These are phyloP conservation scores for Aspergillus aculeatus DNA, from an alignment of 2,329 filamentous ascomycete species.

Conservation along the genomic window DNA sequence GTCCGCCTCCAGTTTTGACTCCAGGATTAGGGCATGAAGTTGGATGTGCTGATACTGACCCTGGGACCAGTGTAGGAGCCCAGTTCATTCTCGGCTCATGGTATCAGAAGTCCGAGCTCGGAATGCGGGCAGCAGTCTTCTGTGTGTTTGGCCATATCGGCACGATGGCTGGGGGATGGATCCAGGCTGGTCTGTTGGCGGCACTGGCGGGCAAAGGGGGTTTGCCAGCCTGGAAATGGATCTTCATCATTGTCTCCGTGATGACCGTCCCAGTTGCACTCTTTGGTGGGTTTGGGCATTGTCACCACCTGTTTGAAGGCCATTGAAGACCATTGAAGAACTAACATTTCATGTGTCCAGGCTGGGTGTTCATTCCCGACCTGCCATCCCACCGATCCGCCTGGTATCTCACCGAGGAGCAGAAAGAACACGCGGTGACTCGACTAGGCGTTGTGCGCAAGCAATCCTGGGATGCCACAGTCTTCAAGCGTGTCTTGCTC, in stretches of 20 bases:
- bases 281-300: conserved; percentile 31
- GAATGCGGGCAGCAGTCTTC: conserved; percentile 32
- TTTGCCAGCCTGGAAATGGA: conserved; percentile 45
- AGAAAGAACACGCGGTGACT: conserved; percentile 37
- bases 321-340: neutral
- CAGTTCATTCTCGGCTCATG: conserved; percentile 49
- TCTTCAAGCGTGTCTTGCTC: conserved; percentile 36
- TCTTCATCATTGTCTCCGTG: conserved; percentile 46
- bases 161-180: conserved; percentile 48
- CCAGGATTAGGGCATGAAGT: neutral
- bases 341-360: conserved; percentile 21
- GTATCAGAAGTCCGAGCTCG: conserved; percentile 47
- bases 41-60: neutral
- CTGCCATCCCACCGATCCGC: conserved; percentile 44
- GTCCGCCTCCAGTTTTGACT: conserved; percentile 4
- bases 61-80: conserved; percentile 36
- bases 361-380: conserved; percentile 48
- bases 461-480: conserved; percentile 28
- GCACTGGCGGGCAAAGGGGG: conserved; percentile 36
- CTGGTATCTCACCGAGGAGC: conserved; percentile 38
- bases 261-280: conserved; percentile 45
- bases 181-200: conserved; percentile 43
- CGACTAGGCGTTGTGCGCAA: conserved; percentile 36
- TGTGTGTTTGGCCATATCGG: conserved; percentile 46
- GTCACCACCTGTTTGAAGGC: no score